phyloP scores from a whole-genome alignment of 352 stramenopile species.

The Saprolegnia diclina region DNA sequence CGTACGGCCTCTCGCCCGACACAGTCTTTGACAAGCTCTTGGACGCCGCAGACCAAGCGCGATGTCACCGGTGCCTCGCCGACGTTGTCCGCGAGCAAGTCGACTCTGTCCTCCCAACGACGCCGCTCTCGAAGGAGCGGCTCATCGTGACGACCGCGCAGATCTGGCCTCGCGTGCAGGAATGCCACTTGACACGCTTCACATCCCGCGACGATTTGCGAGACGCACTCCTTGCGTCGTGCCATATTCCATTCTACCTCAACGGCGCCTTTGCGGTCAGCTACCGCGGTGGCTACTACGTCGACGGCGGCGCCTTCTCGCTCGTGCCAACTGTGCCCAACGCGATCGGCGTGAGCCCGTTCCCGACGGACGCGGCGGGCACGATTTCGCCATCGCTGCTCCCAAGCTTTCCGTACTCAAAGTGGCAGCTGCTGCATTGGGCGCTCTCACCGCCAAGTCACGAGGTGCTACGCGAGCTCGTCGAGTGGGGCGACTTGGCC shows the following conservation, averaged over 20 bases:
- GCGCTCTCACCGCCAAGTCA: constrained; percentile 51
- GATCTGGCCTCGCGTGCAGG: constrained; percentile 47
- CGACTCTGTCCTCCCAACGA: constrained; percentile 39
- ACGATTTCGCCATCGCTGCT: constrained; percentile 71
- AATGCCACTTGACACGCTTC: constrained; percentile 43
- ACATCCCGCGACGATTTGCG: constrained; percentile 50
- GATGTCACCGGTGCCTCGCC: not conserved
- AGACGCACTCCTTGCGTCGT: constrained; percentile 64
- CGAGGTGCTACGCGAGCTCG: constrained; percentile 58
- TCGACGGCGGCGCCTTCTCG: constrained; percentile 63
- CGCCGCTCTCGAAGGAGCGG: constrained; percentile 41
- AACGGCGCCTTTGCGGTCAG: constrained; percentile 38
- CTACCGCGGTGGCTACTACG: constrained; percentile 60
- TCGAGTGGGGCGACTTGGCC: constrained; percentile 45
- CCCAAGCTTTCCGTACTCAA: constrained; percentile 43
- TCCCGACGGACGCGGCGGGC: constrained; percentile 52
- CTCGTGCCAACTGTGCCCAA: constrained; percentile 65
- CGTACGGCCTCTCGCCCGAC: constrained; percentile 41
- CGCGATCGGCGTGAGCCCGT: constrained; percentile 64
- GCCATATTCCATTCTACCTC: constrained; percentile 77
- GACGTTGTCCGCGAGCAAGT: constrained; percentile 48
- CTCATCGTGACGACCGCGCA: constrained; percentile 65
- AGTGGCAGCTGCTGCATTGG: constrained; percentile 51
- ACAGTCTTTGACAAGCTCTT: constrained; percentile 32
- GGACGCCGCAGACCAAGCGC: not conserved